These are phyloP conservation scores for Aspergillus sp. DNA, from an alignment of 2,329 filamentous ascomycete genomes.

Conservation along the genomic window DNA sequence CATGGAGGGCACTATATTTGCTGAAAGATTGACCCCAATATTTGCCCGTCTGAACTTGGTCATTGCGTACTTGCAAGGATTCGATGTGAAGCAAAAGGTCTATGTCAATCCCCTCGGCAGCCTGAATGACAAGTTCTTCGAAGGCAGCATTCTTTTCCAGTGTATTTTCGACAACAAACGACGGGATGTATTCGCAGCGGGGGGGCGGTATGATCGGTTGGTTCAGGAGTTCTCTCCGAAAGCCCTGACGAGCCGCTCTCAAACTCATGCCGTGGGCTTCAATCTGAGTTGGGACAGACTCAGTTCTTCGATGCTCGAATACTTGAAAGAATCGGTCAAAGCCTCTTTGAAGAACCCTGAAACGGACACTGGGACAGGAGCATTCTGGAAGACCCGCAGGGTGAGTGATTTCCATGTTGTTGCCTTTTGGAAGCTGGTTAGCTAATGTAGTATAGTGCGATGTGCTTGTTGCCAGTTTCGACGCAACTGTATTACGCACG, in stretches of 20 bases:
- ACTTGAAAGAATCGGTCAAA: constrained; percentile 42
- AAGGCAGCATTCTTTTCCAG: constrained; percentile 77
- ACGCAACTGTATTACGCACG: constrained; percentile 64
- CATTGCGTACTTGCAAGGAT: constrained; percentile 64
- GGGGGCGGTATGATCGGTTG: constrained; percentile 83
- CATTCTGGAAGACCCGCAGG: constrained; percentile 54
- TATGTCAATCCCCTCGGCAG: constrained; percentile 80
- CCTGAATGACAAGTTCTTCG: constrained; percentile 85
- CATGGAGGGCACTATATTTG: constrained; percentile 46
- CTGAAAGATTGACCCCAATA: constrained; percentile 45
- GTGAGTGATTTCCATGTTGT: constrained; percentile 39
- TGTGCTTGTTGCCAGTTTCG: constrained; percentile 81
- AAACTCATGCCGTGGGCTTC: constrained; percentile 81
- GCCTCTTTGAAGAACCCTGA: constrained; percentile 61
- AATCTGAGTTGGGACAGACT: constrained; percentile 83
- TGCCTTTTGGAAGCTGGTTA: neutral
- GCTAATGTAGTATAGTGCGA: constrained; percentile 55
- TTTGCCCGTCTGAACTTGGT: constrained; percentile 76
- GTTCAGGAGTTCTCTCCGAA: constrained; percentile 76
- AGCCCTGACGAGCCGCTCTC: constrained; percentile 52
- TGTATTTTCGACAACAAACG: constrained; percentile 80
- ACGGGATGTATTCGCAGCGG: constrained; percentile 78
- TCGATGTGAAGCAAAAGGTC: constrained; percentile 67
- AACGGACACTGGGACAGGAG: constrained; percentile 50
- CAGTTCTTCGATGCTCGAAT: constrained; percentile 52